Base-by-base conservation (phyloP, 2,329 filamentous ascomycete species). In the Xylaria multiplex region DNA sequence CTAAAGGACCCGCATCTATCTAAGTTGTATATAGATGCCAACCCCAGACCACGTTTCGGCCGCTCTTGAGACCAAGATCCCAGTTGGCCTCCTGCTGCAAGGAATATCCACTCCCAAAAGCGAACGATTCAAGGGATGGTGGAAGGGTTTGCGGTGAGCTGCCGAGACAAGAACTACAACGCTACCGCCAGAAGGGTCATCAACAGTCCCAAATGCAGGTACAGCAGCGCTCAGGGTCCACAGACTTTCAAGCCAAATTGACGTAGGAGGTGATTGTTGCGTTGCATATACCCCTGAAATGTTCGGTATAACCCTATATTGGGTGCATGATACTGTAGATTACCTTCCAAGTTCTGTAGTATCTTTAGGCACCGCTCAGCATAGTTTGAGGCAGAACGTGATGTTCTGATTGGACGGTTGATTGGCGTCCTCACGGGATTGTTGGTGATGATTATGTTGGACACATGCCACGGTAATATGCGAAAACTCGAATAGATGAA, bases 141-240 rank as follows among this genome's bases (percentile, higher is more conserved):
- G 19, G 57, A 40, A 53, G 53, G 35, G 61, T 43, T 56, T 42
- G 22, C 48, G 52, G 61, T 59, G 40, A 48, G 60, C 42, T 55
- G 43, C 56, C 43, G 60, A 66, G 57, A 60, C 49, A 42, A 53
- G 2, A 49, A 48, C 24, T 54, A 64, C 45, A 37, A 42, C 50
- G 48, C 55, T 46, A 24, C 43, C 30, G 22, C 55, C 24, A 42
- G 19, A 37, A 53, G 19, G 53, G 40, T 24, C n/a, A 37, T 54
- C 62, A 68, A 69, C 69, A 55, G 66, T 62, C 63, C 62, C 59
- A 68, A 59, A 74, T 65, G 73, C 72, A 74, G 73, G 73, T 73
- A 74, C 73, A 69, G 62, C 59, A 60, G 24, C 66, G 19, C 66
- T 53, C 62, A 66, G 68, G 71, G 69, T 67, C 69, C 71, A 71